A percentile compares a stretch with the other conserved stretches of the same genome.
These are phyloP conservation scores for Fusarium graminum DNA, from an alignment of 2,329 filamentous ascomycete species.

Conservation along the genomic window DNA sequence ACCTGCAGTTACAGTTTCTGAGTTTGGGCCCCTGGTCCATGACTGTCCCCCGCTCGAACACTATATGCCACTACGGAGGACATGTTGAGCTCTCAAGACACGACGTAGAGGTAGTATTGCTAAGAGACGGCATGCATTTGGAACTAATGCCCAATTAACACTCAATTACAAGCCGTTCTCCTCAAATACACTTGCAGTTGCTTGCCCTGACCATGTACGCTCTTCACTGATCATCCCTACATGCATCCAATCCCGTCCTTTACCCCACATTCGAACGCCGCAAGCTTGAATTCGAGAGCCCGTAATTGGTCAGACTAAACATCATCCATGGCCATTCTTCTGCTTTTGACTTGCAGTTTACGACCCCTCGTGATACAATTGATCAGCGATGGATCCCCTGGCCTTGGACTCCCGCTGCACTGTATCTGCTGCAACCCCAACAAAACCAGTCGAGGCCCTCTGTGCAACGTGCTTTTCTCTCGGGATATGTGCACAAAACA, in stretches of 20 bases:
- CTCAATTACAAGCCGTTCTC: not conserved
- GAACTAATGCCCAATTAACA: not conserved
- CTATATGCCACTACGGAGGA: not conserved
- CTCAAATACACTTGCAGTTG: not conserved
- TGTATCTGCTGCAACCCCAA: not conserved
- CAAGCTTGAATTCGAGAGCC: slow-evolving; percentile 34
- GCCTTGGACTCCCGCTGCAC: not conserved
- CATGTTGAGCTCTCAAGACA: not conserved
- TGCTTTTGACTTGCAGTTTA: slow-evolving; percentile 30
- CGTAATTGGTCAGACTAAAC: slow-evolving; percentile 37
- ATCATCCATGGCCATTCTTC: not conserved
- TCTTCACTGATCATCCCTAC: slow-evolving; percentile 15
- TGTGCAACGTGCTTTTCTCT: not conserved
- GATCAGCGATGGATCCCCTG: slow-evolving; percentile 6
- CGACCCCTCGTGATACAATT: slow-evolving; percentile 35
- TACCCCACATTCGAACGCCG: slow-evolving; percentile 33
- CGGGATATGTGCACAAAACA: not conserved
- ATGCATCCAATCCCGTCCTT: slow-evolving; percentile 17
- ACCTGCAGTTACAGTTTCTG: slow-evolving; percentile 21
- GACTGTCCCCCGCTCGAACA: slow-evolving; percentile 23
- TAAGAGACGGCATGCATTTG: not conserved
- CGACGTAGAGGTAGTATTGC: not conserved
- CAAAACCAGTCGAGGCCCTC: slow-evolving; percentile 2
- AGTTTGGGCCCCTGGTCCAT: slow-evolving; percentile 16
- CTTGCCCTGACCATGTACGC: slow-evolving; percentile 1